Conservation (phyloP, 441 rosid genomes). For the Flueggea neowawraea region DNA sequence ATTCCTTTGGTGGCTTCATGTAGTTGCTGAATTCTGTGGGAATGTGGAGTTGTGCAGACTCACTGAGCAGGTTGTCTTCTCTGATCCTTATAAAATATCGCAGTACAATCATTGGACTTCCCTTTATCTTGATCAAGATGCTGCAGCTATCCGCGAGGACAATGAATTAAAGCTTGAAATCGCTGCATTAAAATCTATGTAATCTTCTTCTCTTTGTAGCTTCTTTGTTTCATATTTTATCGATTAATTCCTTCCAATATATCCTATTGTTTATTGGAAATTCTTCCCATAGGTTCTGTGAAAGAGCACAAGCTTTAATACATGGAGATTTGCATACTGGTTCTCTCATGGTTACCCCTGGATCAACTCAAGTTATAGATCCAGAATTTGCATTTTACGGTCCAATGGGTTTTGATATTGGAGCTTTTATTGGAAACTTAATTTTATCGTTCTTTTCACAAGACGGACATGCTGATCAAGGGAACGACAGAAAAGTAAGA, state of each 20-base stretch:
- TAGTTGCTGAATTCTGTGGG: constrained; percentile 94
- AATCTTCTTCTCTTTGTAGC: constrained; percentile 11
- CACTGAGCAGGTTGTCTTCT: constrained; percentile 91
- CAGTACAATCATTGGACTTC: constrained; percentile 73
- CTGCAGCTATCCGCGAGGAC: constrained; percentile 72
- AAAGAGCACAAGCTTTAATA: constrained; percentile 81
- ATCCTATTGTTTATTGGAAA: no score
- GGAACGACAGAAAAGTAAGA: constrained; percentile 67
- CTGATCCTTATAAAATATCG: constrained; percentile 83
- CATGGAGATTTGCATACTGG: constrained; percentile 97
- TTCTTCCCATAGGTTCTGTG: constrained; percentile 65
- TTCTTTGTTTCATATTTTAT: background rate
- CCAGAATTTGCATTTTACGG: constrained; percentile 85
- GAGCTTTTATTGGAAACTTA: constrained; percentile 89
- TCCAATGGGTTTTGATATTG: constrained; percentile 26
- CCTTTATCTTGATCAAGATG: constrained; percentile 80
- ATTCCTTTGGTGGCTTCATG: constrained; percentile 11
- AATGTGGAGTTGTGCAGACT: constrained; percentile 88
- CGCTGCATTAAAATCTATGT: constrained; percentile 88
- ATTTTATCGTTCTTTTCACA: constrained; percentile 88
- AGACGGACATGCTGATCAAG: constrained; percentile 73
- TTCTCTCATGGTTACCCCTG: constrained; percentile 84
- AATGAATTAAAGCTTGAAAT: constrained; percentile 67
- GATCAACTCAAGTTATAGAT: constrained; percentile 88
- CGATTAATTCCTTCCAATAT: background rate